Evolutionary conservation across 2,329 filamentous ascomycete species (phyloP).

Genomic region (Arthroderma sp.): DNA sequence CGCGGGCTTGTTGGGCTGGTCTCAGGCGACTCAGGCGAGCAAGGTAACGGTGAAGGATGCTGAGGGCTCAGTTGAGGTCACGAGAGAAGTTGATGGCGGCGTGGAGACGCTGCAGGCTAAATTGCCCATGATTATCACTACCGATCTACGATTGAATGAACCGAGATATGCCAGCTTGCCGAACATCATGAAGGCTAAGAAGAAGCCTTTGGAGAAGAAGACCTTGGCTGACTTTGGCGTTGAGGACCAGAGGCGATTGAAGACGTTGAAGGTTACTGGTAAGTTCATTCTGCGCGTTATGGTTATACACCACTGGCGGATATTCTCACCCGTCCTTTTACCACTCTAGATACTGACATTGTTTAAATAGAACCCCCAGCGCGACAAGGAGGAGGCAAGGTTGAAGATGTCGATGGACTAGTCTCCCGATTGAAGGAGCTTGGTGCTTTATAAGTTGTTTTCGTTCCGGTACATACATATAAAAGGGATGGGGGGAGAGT

Average conservation of each 20-base stretch:
- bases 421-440: slow-evolving; percentile 90
- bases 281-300: slow-evolving; percentile 9
- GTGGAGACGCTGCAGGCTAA: slow-evolving; percentile 76
- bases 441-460: slow-evolving; percentile 56
- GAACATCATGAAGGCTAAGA: slow-evolving; percentile 99
- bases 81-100: slow-evolving; percentile 87
- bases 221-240: slow-evolving; percentile 69
- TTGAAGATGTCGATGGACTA: slow-evolving; percentile 93
- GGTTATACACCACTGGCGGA: neutral
- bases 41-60: slow-evolving; percentile 62
- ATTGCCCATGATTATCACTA: slow-evolving; percentile 88
- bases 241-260: slow-evolving; percentile 61
- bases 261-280: slow-evolving; percentile 81
- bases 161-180: slow-evolving; percentile 88
- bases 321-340: neutral
- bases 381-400: slow-evolving; percentile 88
- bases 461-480: neutral
- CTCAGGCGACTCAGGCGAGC: slow-evolving; percentile 86
- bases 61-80: slow-evolving; percentile 59
- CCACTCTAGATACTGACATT: slow-evolving; percentile 4
- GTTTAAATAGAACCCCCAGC: slow-evolving; percentile 57
- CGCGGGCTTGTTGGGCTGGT: slow-evolving; percentile 79
- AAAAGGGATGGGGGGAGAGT: neutral
- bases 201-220: slow-evolving; percentile 96
- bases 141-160: slow-evolving; percentile 87